Base-by-base conservation (phyloP, 495 filamentous ascomycete species). In the Trichocladium uniseriatum region DNA sequence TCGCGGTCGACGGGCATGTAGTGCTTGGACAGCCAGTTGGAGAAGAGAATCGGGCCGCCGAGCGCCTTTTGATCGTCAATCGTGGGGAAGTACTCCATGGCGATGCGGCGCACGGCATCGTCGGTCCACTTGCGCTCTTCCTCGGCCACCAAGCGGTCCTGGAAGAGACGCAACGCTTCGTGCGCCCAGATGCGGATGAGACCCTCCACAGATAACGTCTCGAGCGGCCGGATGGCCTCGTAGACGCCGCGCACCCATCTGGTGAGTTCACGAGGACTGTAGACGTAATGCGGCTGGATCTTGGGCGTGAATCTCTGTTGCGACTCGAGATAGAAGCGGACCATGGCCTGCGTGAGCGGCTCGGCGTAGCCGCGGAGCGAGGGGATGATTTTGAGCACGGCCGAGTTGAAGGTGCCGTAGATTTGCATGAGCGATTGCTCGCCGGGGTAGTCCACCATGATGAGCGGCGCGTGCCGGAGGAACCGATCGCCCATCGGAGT, bases 361-460 rank as follows among this genome's bases (percentile, higher is more conserved):
- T 95, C 94, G 1, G 94, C 80, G 66, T 96, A 95, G 39, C 92
- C 92, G 52, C 91, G 86, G n/a, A 99, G 75, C 21, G 89, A 80
- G 2, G 92, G 91, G 51, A 97, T 84, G 51, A 97, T 90, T 77
- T 99, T 99, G 56, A 99, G 81, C 43, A 97, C 77, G 11, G 94
- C 92, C 54, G 77, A 87, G 66, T 95, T 99, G 78, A 99, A 99
- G 1, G 92, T 97, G 58, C 94, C 90, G 65, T 99, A 99, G 48
- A 99, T 99, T 61, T 99, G 92, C 32, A 78, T 82, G 44, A 99
- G 77, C 6, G 92, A 99, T 34, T 86, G 70, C 68, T 99, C 89
- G 57, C 94, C 92, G 49, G 92, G 92, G 63, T 99, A 99, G 60
- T 97, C 92, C 32, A 99, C 92, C 92, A 99, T 99, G 61, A 99